Evolutionary conservation across 805 yeast genomes (phyloP).

Genomic region (Candida endomychidarum): DNA sequence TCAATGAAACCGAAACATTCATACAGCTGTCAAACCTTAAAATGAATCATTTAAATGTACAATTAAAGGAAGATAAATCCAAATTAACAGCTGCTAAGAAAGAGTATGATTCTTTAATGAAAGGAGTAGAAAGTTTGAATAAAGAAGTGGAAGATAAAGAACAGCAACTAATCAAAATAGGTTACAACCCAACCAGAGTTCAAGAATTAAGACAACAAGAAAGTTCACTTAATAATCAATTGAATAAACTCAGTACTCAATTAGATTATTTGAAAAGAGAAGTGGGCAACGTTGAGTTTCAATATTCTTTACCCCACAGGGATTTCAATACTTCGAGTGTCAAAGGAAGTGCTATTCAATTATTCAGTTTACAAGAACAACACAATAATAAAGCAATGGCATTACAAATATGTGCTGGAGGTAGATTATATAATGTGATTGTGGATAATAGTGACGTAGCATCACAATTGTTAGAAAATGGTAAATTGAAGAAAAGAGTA

Average conservation of each 20-base stretch:
- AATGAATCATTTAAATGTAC: constrained; percentile 55
- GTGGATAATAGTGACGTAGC: constrained; percentile 88
- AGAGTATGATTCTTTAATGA: constrained; percentile 43
- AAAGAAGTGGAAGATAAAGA: constrained; percentile 38
- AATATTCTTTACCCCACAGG: constrained; percentile 63
- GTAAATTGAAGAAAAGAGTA: constrained; percentile 75
- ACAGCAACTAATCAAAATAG: constrained; percentile 45
- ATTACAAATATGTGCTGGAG: constrained; percentile 92
- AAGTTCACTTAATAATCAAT: constrained; percentile 40
- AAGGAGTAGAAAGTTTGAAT: constrained; percentile 45
- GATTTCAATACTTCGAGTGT: constrained; percentile 63
- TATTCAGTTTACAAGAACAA: constrained; percentile 61
- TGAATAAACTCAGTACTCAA: constrained; percentile 45
- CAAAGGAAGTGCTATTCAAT: constrained; percentile 86
- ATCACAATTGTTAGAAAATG: constrained; percentile 75
- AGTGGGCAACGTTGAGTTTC: constrained; percentile 73
- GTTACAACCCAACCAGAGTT: constrained; percentile 53
- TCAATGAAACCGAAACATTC: constrained; percentile 53
- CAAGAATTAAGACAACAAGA: constrained; percentile 49
- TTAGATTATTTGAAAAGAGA: constrained; percentile 58
- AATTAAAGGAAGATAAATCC: constrained; percentile 47
- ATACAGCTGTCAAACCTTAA: constrained; percentile 62
- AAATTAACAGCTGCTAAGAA: constrained; percentile 53
- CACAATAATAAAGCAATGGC: constrained; percentile 72
- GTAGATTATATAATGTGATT: constrained; percentile 81